Base-by-base conservation (phyloP, 768 basidiomycete genomes). In the Saitozyma podzolica region DNA sequence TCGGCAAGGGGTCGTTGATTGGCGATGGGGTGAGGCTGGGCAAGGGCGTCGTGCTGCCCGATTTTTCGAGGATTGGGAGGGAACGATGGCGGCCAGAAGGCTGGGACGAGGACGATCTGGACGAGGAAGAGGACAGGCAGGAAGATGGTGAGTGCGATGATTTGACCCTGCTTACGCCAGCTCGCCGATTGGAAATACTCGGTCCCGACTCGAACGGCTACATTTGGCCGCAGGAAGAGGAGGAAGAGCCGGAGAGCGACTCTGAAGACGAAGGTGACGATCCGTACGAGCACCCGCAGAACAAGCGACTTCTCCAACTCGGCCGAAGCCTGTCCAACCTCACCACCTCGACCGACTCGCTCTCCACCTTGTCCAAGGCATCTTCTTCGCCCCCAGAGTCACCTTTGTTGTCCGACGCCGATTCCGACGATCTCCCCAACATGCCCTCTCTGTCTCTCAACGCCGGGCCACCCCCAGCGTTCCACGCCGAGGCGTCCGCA, bases 11-110 rank as follows among this genome's bases (percentile, higher is more conserved):
- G 0, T 89, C 87, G 66, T 77, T 99, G 65, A 83, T 98, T 40
- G 91, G 87, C 0, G 89, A 93, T 66, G 88, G 85, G 16, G 92
- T 94, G 0, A 82, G 84, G 40, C 77, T 98, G 14, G 94, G 92
- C 0, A 87, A 88, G n/a, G 81, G 84, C 43, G 89, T 88, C 9
- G 81, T 73, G 50, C 73, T 96, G 54, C 80, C 81, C 51, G 85
- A 86, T 14, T 95, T 91, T 73, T 86, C 88, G 67, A 83, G 89
- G 56, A 80, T 97, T 62, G 89, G 88, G n/a, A 60, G 70, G 48
- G 69, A 85, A 79, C 70, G 83, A 80, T 76, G 80, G 80, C 48
- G 54, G 19, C 65, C 66, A 16, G 70, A 72, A 9, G 64, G 82
- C 76, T 64, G 65, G 6, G 78, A 73, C 0, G 75, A 71, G 9